Evolutionary conservation across 495 filamentous ascomycete species (phyloP).

Genomic region (Aspergillus asperescens): DNA sequence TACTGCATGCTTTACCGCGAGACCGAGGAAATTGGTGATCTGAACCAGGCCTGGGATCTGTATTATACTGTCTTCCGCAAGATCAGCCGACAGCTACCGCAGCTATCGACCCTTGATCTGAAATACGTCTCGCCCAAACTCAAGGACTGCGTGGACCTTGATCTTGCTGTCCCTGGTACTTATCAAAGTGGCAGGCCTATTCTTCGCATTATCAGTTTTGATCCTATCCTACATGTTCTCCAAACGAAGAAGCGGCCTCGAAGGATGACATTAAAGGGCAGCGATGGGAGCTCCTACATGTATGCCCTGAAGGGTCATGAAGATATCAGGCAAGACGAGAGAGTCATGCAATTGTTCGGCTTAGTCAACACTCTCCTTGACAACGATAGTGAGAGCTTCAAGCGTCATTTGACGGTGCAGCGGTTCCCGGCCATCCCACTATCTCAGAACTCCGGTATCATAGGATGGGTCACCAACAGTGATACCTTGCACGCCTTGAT

Average conservation of each 20-base stretch:
- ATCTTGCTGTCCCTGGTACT: slow-evolving; percentile 89
- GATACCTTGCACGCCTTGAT: slow-evolving; percentile 96
- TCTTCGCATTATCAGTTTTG: slow-evolving; percentile 82
- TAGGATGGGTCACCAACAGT: slow-evolving; percentile 97
- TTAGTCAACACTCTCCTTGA: slow-evolving; percentile 89
- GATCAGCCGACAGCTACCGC: slow-evolving; percentile 87
- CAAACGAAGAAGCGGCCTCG: slow-evolving; percentile 94
- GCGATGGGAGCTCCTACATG: slow-evolving; percentile 78
- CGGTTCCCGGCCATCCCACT: slow-evolving; percentile 91
- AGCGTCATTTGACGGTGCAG: slow-evolving; percentile 92
- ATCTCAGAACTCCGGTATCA: slow-evolving; percentile 88
- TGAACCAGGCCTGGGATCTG: slow-evolving; percentile 97
- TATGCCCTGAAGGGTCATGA: slow-evolving; percentile 95
- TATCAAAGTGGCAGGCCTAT: slow-evolving; percentile 84
- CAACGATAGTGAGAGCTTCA: slow-evolving; percentile 91
- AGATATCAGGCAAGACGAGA: slow-evolving; percentile 96
- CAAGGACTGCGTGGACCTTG: slow-evolving; percentile 72
- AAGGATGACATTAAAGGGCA: slow-evolving; percentile 81
- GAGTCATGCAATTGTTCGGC: slow-evolving; percentile 98
- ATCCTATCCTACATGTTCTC: slow-evolving; percentile 83
- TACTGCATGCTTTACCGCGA: slow-evolving; percentile 89
- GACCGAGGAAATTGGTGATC: slow-evolving; percentile 81
- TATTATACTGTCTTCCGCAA: slow-evolving; percentile 97
- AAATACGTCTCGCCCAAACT: slow-evolving; percentile 94
- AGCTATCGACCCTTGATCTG: slow-evolving; percentile 85